These are phyloP conservation scores for Yarrowia deformans DNA, from an alignment of 805 yeast species.

Conservation along the genomic window DNA sequence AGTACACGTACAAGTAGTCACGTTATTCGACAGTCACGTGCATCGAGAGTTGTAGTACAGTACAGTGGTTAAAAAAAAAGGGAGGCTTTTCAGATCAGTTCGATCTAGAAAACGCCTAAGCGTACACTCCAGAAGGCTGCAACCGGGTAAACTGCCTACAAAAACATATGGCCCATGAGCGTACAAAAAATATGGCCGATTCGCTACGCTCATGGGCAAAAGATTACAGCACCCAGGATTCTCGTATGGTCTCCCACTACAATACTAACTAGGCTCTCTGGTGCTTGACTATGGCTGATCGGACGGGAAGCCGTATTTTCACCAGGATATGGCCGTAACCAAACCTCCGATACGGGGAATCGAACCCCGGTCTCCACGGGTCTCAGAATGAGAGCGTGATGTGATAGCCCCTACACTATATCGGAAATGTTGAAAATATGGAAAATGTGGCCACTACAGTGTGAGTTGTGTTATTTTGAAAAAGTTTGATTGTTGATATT, in stretches of 20 bases:
- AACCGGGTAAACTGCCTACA: too few relatives aligned
- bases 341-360: slow-evolving; percentile 39
- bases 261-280: slow-evolving; percentile 36
- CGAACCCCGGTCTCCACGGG: slow-evolving; percentile 40
- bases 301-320: slow-evolving; percentile 37
- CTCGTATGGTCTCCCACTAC: slow-evolving; percentile 37
- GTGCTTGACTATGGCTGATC: slow-evolving; percentile 37
- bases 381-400: slow-evolving; percentile 38
- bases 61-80: too few relatives aligned
- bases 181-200: too few relatives aligned
- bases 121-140: too few relatives aligned
- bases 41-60: background rate
- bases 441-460: background rate
- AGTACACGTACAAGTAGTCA: too few relatives aligned
- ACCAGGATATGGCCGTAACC: slow-evolving; percentile 34
- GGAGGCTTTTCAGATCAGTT: too few relatives aligned
- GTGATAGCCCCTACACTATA: slow-evolving; percentile 39
- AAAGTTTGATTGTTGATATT: background rate
- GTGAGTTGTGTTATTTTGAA: background rate
- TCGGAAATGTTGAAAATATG: background rate
- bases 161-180: too few relatives aligned
- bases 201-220: slow-evolving; percentile 2
- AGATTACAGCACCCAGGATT: slow-evolving; percentile 36
- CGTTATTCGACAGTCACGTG: background rate
- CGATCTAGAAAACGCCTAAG: too few relatives aligned